These are phyloP conservation scores for Fusarium sp. DNA, from an alignment of 2,329 filamentous ascomycete genomes.

Conservation along the genomic window DNA sequence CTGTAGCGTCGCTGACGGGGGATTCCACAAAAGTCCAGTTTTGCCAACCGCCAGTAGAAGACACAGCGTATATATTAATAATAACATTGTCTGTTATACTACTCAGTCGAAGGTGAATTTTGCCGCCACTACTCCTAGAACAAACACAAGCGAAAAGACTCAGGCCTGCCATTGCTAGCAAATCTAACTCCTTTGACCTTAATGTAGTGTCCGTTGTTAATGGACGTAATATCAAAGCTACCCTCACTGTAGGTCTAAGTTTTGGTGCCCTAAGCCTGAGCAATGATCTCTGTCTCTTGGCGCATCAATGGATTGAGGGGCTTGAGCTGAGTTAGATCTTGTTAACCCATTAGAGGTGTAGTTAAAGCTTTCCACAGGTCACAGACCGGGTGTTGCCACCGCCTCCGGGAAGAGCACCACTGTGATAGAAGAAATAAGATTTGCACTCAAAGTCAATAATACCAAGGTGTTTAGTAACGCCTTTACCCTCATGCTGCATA, in stretches of 20 bases:
- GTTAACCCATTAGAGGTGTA: constrained; percentile 6
- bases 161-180: not conserved
- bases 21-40: not conserved
- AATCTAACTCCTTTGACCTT: constrained; percentile 18
- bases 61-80: constrained; percentile 20
- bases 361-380: constrained; percentile 14
- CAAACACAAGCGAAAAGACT: constrained; percentile 9
- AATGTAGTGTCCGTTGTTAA: constrained; percentile 18
- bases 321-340: not conserved
- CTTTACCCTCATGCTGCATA: constrained; percentile 1
- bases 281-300: constrained; percentile 16
- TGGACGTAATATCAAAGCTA: not conserved
- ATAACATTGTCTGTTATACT: constrained; percentile 7
- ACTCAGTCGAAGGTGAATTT: constrained; percentile 10
- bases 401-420: constrained; percentile 6
- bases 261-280: constrained; percentile 12
- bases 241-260: constrained; percentile 20
- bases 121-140: not conserved
- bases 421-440: constrained; percentile 22
- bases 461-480: constrained; percentile 17
- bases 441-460: constrained; percentile 12
- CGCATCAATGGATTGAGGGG: constrained; percentile 1
- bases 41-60: constrained; percentile 9
- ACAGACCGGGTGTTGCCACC: constrained; percentile 6
- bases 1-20: constrained; percentile 5